A percentile compares a stretch with the other conserved stretches of the same genome.
Evolutionary conservation across 345 rosid genomes (phyloP).

Genomic region (Eucalyptus leucophloia): DNA sequence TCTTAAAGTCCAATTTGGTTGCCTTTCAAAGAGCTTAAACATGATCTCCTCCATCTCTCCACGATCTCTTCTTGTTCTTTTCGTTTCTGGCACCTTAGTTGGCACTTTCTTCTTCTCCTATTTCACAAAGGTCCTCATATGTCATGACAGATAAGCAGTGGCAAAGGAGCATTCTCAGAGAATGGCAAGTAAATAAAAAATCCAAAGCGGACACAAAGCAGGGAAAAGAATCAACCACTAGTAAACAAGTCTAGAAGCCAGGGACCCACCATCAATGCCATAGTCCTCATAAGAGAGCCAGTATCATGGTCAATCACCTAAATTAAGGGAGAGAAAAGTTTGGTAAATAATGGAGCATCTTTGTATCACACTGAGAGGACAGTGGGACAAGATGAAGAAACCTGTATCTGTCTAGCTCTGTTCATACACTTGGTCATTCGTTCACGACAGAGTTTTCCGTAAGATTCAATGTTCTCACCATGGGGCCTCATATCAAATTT

Average conservation of each 20-base stretch:
- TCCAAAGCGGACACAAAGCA: background rate
- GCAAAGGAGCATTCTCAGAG: background rate
- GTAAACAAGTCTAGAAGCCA: background rate
- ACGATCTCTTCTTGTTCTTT: conserved; percentile 85
- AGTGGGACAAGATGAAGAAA: background rate
- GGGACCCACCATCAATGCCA: conserved; percentile 39
- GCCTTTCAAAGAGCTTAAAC: conserved; percentile 92
- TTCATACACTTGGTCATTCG: conserved; percentile 62
- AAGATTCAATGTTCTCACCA: conserved; percentile 56
- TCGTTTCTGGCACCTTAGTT: conserved; percentile 38
- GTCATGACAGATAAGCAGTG: background rate
- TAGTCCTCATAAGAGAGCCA: conserved; percentile 80
- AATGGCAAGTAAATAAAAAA: background rate
- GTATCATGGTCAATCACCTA: conserved; percentile 79
- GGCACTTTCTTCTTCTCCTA: conserved; percentile 75
- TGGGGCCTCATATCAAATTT: conserved; percentile 89
- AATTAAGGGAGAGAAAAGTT: background rate
- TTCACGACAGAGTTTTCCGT: conserved; percentile 76
- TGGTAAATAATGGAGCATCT: background rate
- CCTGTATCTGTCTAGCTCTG: conserved; percentile 76
- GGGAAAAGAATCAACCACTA: background rate
- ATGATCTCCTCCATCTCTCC: conserved; percentile 80
- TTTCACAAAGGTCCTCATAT: background rate
- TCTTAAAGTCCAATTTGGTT: conserved; percentile 72
- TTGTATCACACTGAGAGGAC: background rate